A percentile compares a stretch with the other conserved stretches of the same genome.
Evolutionary conservation across 2,329 filamentous ascomycete species (phyloP).

Genomic region (Pseudocercospora vitis): DNA sequence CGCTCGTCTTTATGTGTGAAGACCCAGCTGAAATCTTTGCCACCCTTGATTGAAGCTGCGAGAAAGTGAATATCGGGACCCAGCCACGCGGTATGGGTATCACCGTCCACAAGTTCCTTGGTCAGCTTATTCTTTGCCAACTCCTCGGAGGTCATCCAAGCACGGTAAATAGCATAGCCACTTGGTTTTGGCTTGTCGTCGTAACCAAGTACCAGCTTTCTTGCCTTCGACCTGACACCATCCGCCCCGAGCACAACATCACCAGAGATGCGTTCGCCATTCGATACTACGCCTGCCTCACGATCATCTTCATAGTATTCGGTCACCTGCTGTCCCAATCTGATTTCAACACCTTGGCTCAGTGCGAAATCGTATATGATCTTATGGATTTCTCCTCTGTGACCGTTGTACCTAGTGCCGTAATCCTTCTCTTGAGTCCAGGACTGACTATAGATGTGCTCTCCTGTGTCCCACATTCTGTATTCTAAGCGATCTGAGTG

Average conservation of each 20-base stretch:
- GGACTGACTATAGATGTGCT: constrained; percentile 34
- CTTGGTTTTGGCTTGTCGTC: constrained; percentile 44
- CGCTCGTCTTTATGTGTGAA: constrained; percentile 53
- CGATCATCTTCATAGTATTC: constrained; percentile 35
- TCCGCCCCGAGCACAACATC: constrained; percentile 56
- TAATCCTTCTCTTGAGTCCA: constrained; percentile 38
- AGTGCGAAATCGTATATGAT: constrained; percentile 37
- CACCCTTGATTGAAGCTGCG: constrained; percentile 54
- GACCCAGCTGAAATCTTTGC: constrained; percentile 57
- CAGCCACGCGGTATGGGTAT: constrained; percentile 55
- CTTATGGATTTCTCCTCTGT: constrained; percentile 39
- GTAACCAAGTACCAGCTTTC: constrained; percentile 54
- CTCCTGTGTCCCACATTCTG: constrained; percentile 34
- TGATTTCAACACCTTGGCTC: constrained; percentile 31
- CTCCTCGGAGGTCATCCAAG: constrained; percentile 53
- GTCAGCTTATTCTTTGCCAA: constrained; percentile 54
- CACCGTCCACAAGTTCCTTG: constrained; percentile 47
- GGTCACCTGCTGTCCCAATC: constrained; percentile 33
- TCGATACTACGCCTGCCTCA: constrained; percentile 32
- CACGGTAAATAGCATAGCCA: constrained; percentile 56
- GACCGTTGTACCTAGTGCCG: constrained; percentile 37
- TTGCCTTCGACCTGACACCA: constrained; percentile 53
- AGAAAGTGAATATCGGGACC: constrained; percentile 56
- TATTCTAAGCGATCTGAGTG: constrained; percentile 34
- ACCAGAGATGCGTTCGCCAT: constrained; percentile 42